Conservation (phyloP, 2,329 filamentous ascomycete genomes). For the Colletotrichum somersetense region DNA sequence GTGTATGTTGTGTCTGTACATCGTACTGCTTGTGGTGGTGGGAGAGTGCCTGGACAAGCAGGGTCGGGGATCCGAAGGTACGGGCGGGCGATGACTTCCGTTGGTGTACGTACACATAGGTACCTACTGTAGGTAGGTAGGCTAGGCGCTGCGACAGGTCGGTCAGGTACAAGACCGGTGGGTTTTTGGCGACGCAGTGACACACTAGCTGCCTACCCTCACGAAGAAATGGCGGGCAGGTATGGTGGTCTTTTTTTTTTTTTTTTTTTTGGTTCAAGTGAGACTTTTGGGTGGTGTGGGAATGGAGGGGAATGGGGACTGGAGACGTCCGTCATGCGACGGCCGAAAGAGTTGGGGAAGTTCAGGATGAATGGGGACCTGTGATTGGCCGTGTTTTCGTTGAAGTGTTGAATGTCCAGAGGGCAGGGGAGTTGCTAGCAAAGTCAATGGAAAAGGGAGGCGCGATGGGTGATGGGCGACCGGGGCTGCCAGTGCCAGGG, state of each 20-base stretch:
- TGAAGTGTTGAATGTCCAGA: constrained; percentile 46
- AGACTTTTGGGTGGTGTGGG: constrained; percentile 24
- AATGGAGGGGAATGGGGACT: constrained; percentile 41
- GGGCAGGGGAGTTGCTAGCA: constrained; percentile 32
- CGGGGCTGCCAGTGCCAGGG: not conserved
- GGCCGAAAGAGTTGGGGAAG: constrained; percentile 49
- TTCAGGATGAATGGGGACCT: constrained; percentile 39
- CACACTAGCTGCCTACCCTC: not conserved
- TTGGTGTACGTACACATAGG: too few species aligned
- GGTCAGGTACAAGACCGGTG: constrained; percentile 14
- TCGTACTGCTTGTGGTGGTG: not conserved
- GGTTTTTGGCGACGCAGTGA: constrained; percentile 9
- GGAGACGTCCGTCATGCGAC: constrained; percentile 42
- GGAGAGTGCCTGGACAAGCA: not conserved
- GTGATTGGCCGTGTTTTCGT: constrained; percentile 44
- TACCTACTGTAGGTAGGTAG: not conserved
- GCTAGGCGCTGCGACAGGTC: constrained; percentile 3
- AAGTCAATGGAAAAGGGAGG: constrained; percentile 19
- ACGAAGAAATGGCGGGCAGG: not conserved
- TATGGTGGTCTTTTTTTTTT: not conserved
- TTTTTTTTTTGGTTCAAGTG: not conserved
- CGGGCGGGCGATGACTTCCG: not conserved
- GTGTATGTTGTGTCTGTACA: not conserved
- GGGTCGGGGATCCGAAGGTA: constrained; percentile 1
- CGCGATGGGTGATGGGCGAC: constrained; percentile 31